Evolutionary conservation across 2,329 filamentous ascomycete genomes (phyloP), one percentile per base, ranked within the genome.

Genomic region (Penicillium glabrum): DNA sequence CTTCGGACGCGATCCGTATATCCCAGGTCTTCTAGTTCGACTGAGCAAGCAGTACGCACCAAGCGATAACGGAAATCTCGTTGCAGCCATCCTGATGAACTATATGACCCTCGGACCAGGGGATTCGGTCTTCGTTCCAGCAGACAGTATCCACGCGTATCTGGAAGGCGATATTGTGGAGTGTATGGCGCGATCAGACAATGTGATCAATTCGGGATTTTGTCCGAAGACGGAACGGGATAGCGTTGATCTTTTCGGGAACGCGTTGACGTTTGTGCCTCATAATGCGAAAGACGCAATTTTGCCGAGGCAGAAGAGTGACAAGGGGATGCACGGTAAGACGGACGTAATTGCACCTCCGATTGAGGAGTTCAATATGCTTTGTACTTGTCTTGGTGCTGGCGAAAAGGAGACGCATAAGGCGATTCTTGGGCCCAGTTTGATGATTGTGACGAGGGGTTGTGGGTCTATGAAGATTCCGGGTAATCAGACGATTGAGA

Each of bases 151-250:
- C 53, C 88, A 91, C 67, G 88, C 88, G 0, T 91, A 90, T 67
- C 77, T 91, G 0, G 82, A 82, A 4, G 89, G 89, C 3, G 85
- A 91, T 68, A 90, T 91, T 51, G 85, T 91, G 64, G 89, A 91
- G 72, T 91, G 88, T 73, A 91, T 91, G 89, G 89, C 89, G 1
- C 82, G 88, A 8, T 86, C 82, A 21, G 87, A 91, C 76, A 90
- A 91, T 56, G 88, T 92, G 2, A 78, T 92, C 49, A 90, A 89
- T 71, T 85, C 84, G 0, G 89, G 89, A 0, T 90, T 93, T 77
- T 91, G 88, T 63, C 88, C 89, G 0, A 79, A 79, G 1, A 82
- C 84, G 0, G 85, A 89, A 46, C 80, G 87, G 13, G 82, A 89
- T 66, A 84, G 79, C 44, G 77, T 86, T 24, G 86, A 89, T 19